Evolutionary conservation across 2,329 filamentous ascomycete genomes (phyloP), one percentile per base, ranked within the genome.

Genomic region (Aspergillus calidoustus): DNA sequence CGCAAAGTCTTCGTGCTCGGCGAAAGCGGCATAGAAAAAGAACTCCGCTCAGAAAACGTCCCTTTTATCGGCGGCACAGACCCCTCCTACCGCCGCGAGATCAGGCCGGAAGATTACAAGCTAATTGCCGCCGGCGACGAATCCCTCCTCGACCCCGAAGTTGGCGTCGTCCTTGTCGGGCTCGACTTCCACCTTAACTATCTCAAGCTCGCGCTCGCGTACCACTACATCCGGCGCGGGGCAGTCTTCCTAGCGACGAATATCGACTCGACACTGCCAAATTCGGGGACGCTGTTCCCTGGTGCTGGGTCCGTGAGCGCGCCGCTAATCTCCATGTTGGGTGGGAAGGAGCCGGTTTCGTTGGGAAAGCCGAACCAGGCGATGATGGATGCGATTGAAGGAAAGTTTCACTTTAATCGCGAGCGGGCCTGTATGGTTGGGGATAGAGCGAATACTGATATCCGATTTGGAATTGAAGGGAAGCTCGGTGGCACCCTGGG

Each of bases 311-410:
- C 91, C 2, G 89, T 92, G 66, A 89, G 89, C 54, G 87, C 91
- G 28, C 92, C 93, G 2, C 79, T 99, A 62, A 83, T 89, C 57
- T 90, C 90, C 75, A 92, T 92, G 83, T 82, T 86, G 4, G 80
- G 84, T 4, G 80, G 84, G 3, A 79, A 86, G 74, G 83, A 90
- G 70, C 94, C 95, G 0, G 79, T 92, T 34, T 88, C 91, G 3
- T 81, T 98, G 46, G 95, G 95, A 0, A 99, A 99, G 81, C 95
- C 95, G 3, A 97, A 92, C 75, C 93, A 97, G 81, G 94, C 94
- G 4, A 99, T 99, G 95, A 97, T 99, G 94, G 94, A 98, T 76
- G 93, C 95, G 3, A 91, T 99, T 60, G 94, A 98, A 82, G 94
- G 94, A 61, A 97, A 96, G 78, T 97, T 98, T 77, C 85, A 91